Percentiles rank a stretch among this genome's conserved stretches.
These are phyloP conservation scores for Microbotryomycetes sp. DNA, from an alignment of 1,284 basidiomycete genomes.

Conservation along the genomic window DNA sequence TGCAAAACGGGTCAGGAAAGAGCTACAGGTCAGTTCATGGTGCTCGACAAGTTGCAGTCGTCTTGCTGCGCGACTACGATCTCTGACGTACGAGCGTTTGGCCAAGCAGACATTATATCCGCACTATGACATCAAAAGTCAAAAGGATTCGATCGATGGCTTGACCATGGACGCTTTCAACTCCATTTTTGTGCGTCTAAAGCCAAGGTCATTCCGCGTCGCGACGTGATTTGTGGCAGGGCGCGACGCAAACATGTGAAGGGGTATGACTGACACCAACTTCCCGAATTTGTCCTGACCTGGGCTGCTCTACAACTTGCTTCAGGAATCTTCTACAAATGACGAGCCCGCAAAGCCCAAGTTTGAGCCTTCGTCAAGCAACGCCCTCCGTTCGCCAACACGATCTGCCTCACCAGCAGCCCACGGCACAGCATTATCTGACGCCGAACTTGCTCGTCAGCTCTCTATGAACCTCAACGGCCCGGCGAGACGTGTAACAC, in stretches of 20 bases:
- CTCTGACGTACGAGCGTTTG: not conserved
- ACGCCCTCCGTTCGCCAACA: not conserved
- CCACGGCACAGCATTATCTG: not conserved
- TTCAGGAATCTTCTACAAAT: not conserved
- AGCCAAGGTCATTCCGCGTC: not conserved
- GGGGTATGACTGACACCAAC: not conserved
- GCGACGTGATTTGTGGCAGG: not conserved
- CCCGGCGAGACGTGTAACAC: not conserved
- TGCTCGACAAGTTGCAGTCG: not conserved
- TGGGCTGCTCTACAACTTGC: too few relatives aligned
- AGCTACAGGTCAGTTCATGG: slow-evolving; percentile 14
- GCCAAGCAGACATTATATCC: not conserved
- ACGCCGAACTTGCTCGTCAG: not conserved
- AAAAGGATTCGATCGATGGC: not conserved
- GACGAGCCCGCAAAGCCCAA: not conserved
- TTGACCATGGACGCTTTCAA: not conserved
- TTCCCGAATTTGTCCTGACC: too few relatives aligned
- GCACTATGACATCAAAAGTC: not conserved
- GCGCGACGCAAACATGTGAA: not conserved
- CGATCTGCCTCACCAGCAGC: not conserved
- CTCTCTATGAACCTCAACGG: not conserved
- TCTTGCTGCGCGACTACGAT: not conserved
- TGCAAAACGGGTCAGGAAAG: slow-evolving; percentile 19
- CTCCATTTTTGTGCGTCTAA: not conserved
- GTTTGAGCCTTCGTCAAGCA: not conserved